Conservation (phyloP, 495 filamentous ascomycete genomes). For the Hamigera avellanea region DNA sequence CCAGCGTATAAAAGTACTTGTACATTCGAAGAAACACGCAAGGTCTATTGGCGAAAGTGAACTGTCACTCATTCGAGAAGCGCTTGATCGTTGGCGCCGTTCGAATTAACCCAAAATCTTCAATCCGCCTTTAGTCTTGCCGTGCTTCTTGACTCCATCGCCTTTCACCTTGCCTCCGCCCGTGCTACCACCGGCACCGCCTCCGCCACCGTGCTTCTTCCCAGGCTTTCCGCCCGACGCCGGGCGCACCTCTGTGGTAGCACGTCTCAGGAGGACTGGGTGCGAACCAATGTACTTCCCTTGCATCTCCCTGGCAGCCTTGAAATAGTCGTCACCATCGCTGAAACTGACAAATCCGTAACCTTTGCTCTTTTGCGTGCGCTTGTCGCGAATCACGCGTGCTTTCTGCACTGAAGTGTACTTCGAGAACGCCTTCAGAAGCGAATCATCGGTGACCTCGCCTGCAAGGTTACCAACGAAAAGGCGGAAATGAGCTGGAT, state of each 20-base stretch:
- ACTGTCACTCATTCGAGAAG: too few relatives aligned
- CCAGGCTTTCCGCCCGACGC: constrained; percentile 36
- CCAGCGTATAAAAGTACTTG: too few relatives aligned
- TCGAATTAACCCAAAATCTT: constrained; percentile 61
- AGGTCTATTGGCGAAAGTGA: too few relatives aligned
- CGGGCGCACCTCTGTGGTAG: constrained; percentile 81
- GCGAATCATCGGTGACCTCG: constrained; percentile 91
- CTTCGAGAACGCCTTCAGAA: constrained; percentile 83
- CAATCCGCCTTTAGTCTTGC: constrained; percentile 70
- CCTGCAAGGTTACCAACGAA: constrained; percentile 98
- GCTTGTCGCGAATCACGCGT: constrained; percentile 90
- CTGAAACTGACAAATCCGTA: constrained; percentile 95
- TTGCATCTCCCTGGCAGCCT: constrained; percentile 93
- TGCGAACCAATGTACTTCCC: constrained; percentile 98
- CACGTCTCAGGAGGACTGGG: constrained; percentile 73
- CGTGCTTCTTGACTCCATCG: constrained; percentile 65
- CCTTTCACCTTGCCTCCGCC: constrained; percentile 34
- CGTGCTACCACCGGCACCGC: constrained; percentile 16
- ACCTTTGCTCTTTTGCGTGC: constrained; percentile 87
- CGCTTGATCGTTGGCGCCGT: too few relatives aligned
- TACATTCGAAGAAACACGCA: too few relatives aligned
- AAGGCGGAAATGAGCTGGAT: constrained; percentile 85
- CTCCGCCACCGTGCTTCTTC: constrained; percentile 29
- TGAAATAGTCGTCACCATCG: constrained; percentile 91
- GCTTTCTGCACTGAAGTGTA: constrained; percentile 86